These are phyloP conservation scores for Globisporangium cederbergense DNA, from an alignment of 352 stramenopile species.

Conservation along the genomic window DNA sequence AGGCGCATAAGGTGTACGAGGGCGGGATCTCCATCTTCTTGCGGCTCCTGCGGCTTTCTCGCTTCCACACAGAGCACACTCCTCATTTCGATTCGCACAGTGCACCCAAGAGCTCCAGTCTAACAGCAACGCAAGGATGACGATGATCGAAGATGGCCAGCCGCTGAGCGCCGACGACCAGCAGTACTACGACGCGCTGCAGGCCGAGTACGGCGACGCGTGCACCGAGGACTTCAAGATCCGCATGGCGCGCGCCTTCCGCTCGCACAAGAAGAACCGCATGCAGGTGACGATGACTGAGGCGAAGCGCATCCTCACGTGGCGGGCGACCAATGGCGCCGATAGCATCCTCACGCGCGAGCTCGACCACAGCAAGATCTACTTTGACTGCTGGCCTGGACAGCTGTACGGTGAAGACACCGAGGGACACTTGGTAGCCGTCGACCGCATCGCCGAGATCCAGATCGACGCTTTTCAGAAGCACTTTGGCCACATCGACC, in stretches of 20 bases:
- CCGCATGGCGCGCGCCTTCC: slow-evolving; percentile 59
- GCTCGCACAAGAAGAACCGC: slow-evolving; percentile 62
- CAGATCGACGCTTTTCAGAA: slow-evolving; percentile 57
- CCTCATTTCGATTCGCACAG: neutral
- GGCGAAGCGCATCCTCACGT: slow-evolving; percentile 60
- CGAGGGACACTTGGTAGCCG: slow-evolving; percentile 62
- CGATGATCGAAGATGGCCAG: slow-evolving; percentile 42
- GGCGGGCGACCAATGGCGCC: slow-evolving; percentile 38
- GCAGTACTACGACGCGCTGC: slow-evolving; percentile 53
- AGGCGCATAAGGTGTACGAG: neutral
- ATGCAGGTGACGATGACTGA: slow-evolving; percentile 60
- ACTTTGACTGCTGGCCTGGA: slow-evolving; percentile 62
- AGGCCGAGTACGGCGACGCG: slow-evolving; percentile 42
- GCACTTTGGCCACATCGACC: slow-evolving; percentile 49
- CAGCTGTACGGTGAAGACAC: slow-evolving; percentile 72
- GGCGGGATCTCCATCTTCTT: neutral
- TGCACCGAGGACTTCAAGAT: slow-evolving; percentile 63
- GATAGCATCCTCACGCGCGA: slow-evolving; percentile 50
- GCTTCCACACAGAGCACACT: neutral
- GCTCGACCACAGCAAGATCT: slow-evolving; percentile 54
- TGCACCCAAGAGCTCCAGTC: neutral
- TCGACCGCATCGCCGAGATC: slow-evolving; percentile 70
- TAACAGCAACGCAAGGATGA: slow-evolving; percentile 15
- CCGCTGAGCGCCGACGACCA: slow-evolving; percentile 50
- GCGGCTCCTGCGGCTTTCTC: no score